Evolutionary conservation across 352 stramenopile genomes (phyloP), one percentile per base, ranked within the genome.

Genomic region (Thraustochytrium sp.): DNA sequence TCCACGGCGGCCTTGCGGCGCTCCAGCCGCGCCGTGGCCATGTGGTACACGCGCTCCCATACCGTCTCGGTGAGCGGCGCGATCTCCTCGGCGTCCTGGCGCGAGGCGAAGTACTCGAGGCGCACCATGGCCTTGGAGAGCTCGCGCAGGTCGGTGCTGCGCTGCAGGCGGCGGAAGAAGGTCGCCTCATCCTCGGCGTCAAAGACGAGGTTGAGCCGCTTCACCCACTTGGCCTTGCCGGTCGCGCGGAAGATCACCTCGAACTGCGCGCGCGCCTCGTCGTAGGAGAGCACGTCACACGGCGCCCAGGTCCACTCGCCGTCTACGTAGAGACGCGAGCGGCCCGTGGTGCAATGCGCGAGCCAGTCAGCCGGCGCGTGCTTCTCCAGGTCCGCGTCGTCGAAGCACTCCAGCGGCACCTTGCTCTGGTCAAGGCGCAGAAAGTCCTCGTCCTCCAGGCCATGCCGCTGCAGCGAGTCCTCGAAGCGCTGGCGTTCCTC

Each of bases 151-250:
- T 53, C 34, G 44, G 16, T 42, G 26, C 38, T 38, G 16, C 16
- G 4, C 42, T 61, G 55, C 59, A 84, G 29, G 2, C 75, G 75
- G 18, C 56, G 64, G 23, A 31, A 18, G 29, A 84, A 84, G 3
- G n/a, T 56, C 8, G 40, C 8, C 44, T 84, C 29, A 29, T 55
- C 36, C 51, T 84, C 75, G 1, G 55, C 42, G 42, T 76, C 55
- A 61, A 84, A 84, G 21, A 73, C 54, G 36, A 84, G 75, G 49
- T 84, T 84, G 42, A 84, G 61, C n/a, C 75, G 75, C 49, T 75
- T 84, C 31, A 84, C 75, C 75, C 61, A 76, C 44, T 84, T 84
- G 13, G 55, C 29, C 36, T 84, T 84, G 55, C 75, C 75, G 31
- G 63, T 80, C n/a, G 23, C 31, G 68, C 68, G 68, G 38, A 80